These are phyloP conservation scores for Boeremia exigua DNA, from an alignment of 2,329 filamentous ascomycete genomes.

Conservation along the genomic window DNA sequence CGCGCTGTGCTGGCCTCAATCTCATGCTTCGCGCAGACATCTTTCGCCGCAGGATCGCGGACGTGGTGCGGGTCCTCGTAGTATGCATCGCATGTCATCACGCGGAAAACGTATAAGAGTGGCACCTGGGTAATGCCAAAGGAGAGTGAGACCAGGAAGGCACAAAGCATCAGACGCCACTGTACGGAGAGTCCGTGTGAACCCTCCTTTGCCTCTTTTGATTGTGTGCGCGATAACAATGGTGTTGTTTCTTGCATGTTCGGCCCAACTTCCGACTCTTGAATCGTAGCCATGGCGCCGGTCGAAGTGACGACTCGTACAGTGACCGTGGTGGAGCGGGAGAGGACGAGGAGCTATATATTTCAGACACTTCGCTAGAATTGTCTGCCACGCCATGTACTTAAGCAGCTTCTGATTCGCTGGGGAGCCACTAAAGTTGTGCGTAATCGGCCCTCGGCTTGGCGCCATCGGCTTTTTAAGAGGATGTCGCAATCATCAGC, in stretches of 20 bases:
- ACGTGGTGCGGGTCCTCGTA: constrained; percentile 62
- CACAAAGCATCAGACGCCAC: constrained; percentile 61
- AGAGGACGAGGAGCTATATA: background rate
- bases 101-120: constrained; percentile 69
- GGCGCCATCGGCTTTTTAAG: background rate
- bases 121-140: constrained; percentile 60
- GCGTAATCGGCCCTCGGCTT: background rate
- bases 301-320: background rate
- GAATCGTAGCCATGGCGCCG: background rate
- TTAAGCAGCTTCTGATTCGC: too few species aligned
- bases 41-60: constrained; percentile 49
- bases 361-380: too few species aligned
- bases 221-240: constrained; percentile 20
- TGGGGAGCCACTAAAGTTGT: background rate
- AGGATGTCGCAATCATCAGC: background rate
- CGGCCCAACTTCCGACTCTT: background rate
- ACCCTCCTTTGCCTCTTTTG: constrained; percentile 18
- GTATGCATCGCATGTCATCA: constrained; percentile 75
- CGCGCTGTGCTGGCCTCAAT: constrained; percentile 70
- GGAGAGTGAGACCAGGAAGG: constrained; percentile 64
- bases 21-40: constrained; percentile 65
- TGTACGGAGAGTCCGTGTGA: constrained; percentile 24
- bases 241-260: constrained; percentile 23
- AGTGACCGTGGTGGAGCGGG: background rate
- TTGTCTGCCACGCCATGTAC: too few species aligned